Base-by-base conservation (phyloP, 164 flowering plant species). In the Annona cherimola region DNA sequence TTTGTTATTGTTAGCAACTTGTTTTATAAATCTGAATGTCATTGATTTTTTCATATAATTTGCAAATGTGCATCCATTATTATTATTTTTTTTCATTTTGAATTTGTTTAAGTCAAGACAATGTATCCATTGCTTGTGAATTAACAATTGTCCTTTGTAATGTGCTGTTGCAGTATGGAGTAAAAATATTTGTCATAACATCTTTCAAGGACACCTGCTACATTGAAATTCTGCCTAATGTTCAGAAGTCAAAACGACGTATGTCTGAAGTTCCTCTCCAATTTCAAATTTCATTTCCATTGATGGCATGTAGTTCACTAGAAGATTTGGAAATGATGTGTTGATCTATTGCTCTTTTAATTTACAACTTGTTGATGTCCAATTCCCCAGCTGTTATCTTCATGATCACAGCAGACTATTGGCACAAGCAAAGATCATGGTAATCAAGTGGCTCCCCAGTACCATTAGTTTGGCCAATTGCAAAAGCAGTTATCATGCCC, bases 131-230 rank as follows among this genome's bases (percentile, higher is more conserved):
- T 66, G 18, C 54, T 68, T 42, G 18, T 12, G 43, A 19, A 66
- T 68, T 68, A 4, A 66, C 42, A 19, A 14, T 43, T 70, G 45
- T n/a, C 7, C 19, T 3, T 57, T 61, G 8, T 16, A 19, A 44
- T 62, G 35, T 42, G 60, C 68, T 76, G 40, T 46, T 83, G 78
- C 86, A 87, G 90, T 87, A 82, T 81, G 90, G 90, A 16, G 76
- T 85, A 41, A 87, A 82, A 64, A 85, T 87, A 72, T 82, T 84
- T 80, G 84, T 87, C 61, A 72, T 87, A 61, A 87, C 90, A n/a
- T 87, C 90, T 60, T 87, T 82, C 81, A 85, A 81, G 77, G 90
- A 87, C 68, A 87, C 90, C 7, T 87, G 90, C 76, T 87, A 83
- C 76, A 87, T 85, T 61, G 90, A 87, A 83, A 87, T 87, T 77